Percentiles rank a stretch among this genome's conserved stretches.
These are phyloP conservation scores for Colletotrichum simmondsii DNA, from an alignment of 2,329 filamentous ascomycete genomes.

Conservation along the genomic window DNA sequence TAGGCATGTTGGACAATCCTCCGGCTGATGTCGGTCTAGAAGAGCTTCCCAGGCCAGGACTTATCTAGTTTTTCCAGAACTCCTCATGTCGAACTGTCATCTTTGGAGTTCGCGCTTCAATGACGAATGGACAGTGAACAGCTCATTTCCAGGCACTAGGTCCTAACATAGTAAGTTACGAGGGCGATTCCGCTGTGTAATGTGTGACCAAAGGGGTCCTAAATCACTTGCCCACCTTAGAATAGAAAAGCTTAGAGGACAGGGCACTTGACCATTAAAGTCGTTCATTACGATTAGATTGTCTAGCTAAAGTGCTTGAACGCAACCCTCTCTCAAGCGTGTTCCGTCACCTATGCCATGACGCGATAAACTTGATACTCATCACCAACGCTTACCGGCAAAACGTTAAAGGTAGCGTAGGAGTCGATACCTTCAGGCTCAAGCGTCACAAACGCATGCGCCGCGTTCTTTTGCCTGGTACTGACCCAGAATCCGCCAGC, in stretches of 20 bases:
- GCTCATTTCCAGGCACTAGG: no score
- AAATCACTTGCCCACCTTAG: fast-evolving
- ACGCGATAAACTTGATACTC: conserved; percentile 45
- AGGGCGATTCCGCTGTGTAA: no score
- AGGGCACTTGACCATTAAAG: no score
- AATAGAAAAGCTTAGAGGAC: fast-evolving
- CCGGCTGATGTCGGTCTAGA: no score
- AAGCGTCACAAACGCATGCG: conserved; percentile 41
- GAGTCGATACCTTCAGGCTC: conserved; percentile 48
- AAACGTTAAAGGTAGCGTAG: conserved; percentile 44
- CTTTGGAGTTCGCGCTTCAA: no score
- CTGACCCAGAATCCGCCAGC: conserved; percentile 44
- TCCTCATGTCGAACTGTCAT: no score
- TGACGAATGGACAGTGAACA: no score
- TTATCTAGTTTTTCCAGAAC: no score
- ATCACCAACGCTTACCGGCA: conserved; percentile 41
- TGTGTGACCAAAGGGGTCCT: no score
- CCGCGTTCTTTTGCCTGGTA: conserved; percentile 46
- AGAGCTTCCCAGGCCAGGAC: no score
- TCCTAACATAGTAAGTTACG: no score
- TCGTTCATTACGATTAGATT: background rate
- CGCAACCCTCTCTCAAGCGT: fast-evolving
- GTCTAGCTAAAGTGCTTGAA: background rate
- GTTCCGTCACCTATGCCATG: background rate
- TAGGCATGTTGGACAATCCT: no score